A percentile compares a stretch with the other conserved stretches of the same genome.
Evolutionary conservation across 2,329 filamentous ascomycete genomes (phyloP).

Genomic region (Fusarium sp.): DNA sequence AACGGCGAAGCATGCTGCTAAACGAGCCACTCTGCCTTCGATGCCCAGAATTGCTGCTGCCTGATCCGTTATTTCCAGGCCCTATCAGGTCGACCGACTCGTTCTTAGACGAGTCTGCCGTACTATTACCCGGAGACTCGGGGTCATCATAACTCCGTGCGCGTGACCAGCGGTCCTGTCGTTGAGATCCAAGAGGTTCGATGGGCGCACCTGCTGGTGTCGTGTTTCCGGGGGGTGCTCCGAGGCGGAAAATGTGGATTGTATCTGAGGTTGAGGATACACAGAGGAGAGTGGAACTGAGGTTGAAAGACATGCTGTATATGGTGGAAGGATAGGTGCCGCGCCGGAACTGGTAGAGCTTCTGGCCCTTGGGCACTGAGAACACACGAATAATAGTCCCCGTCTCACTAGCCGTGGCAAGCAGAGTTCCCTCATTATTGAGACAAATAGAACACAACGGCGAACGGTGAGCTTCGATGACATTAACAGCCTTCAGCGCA

Average conservation of each 20-base stretch:
- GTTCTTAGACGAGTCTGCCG: constrained; percentile 65
- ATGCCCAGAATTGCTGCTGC: constrained; percentile 46
- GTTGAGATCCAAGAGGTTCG: constrained; percentile 55
- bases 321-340: constrained; percentile 96
- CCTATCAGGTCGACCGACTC: constrained; percentile 57
- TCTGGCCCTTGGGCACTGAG: constrained; percentile 88
- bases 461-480: constrained; percentile 93
- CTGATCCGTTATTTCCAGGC: constrained; percentile 39
- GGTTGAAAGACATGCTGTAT: constrained; percentile 99
- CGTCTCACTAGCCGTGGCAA: constrained; percentile 96
- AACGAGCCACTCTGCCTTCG: constrained; percentile 78
- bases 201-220: constrained; percentile 52
- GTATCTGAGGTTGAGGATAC: constrained; percentile 97
- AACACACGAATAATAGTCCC: constrained; percentile 98
- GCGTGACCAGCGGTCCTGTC: constrained; percentile 64
- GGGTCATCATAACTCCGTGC: constrained; percentile 63
- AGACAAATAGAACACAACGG: constrained; percentile 90
- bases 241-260: constrained; percentile 92
- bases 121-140: constrained; percentile 56
- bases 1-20: constrained; percentile 90
- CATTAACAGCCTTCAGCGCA: constrained; percentile 91
- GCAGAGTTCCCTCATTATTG: constrained; percentile 89
- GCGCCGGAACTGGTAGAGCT: constrained; percentile 94
- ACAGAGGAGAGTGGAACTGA: constrained; percentile 90
- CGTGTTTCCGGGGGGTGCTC: constrained; percentile 56